phyloP scores from a whole-genome alignment of 768 basidiomycete genomes.

The Mrakia blollopis region DNA sequence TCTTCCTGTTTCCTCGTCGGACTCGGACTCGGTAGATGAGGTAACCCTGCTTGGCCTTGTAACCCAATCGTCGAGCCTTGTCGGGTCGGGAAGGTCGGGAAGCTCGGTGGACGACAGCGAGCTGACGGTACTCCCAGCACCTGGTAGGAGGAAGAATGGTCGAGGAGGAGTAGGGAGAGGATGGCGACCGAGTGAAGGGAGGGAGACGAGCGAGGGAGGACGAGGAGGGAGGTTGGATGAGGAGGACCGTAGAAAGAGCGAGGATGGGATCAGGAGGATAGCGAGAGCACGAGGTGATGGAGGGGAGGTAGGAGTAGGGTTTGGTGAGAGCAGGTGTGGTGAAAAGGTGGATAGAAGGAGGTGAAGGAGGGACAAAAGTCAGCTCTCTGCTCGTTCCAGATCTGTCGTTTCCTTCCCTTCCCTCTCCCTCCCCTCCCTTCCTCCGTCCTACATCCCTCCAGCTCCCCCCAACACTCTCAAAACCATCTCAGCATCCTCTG shows the following conservation, averaged over 20 bases:
- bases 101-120: conserved; percentile 96
- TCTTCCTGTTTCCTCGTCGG: conserved; percentile 97
- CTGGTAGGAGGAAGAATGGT: conserved; percentile 44
- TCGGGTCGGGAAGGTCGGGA: conserved; percentile 97
- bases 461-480: background rate
- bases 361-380: background rate
- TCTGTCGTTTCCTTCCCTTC: background rate
- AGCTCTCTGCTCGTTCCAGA: conserved; percentile 16
- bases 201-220: background rate
- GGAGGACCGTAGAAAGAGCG: background rate
- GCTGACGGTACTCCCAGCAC: conserved; percentile 98
- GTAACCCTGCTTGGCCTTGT: conserved; percentile 99
- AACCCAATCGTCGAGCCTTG: conserved; percentile 96
- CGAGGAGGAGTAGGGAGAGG: background rate
- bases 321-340: background rate
- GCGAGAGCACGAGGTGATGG: background rate
- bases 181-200: background rate
- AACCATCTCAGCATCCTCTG: background rate
- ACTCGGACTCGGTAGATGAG: conserved; percentile 97
- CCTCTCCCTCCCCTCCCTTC: background rate
- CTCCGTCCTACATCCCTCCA: background rate
- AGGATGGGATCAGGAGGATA: background rate
- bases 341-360: background rate
- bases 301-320: background rate
- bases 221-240: background rate